phyloP scores from a whole-genome alignment of 345 rosid genomes.

The Sonneratia alba region DNA sequence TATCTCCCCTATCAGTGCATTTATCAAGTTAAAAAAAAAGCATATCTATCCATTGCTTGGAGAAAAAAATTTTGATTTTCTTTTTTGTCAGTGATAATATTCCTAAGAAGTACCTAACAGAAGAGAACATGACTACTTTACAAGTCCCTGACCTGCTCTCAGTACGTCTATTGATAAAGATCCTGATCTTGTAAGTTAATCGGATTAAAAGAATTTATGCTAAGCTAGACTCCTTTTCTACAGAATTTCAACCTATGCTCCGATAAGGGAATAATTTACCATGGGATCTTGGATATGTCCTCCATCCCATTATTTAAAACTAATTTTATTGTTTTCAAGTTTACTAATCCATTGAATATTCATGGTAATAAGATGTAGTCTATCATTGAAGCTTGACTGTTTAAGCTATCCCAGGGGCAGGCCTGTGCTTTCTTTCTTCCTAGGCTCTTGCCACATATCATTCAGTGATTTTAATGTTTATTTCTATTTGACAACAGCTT shows the following conservation, averaged over 20 bases:
- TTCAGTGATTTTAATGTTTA: background rate
- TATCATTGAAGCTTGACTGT: background rate
- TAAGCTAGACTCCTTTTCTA: background rate
- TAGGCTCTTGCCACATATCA: background rate
- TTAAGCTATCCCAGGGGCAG: background rate
- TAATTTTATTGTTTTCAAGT: background rate
- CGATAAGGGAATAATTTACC: background rate
- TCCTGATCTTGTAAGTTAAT: background rate
- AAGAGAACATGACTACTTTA: background rate
- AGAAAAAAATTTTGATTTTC: background rate
- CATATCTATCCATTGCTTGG: background rate
- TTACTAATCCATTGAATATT: background rate
- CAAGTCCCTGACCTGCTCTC: background rate
- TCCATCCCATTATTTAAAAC: background rate
- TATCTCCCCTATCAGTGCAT: slow-evolving; percentile 15
- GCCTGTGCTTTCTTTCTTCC: background rate
- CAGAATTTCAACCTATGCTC: background rate
- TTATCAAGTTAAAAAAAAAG: background rate
- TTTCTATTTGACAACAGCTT: background rate
- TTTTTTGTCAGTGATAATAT: background rate
- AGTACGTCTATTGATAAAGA: background rate
- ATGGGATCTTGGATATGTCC: background rate
- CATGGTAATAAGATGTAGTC: background rate
- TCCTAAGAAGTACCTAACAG: background rate
- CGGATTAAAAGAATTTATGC: background rate